phyloP scores from a whole-genome alignment of 2,329 filamentous ascomycete genomes.

The Uncinocarpus reesii region DNA sequence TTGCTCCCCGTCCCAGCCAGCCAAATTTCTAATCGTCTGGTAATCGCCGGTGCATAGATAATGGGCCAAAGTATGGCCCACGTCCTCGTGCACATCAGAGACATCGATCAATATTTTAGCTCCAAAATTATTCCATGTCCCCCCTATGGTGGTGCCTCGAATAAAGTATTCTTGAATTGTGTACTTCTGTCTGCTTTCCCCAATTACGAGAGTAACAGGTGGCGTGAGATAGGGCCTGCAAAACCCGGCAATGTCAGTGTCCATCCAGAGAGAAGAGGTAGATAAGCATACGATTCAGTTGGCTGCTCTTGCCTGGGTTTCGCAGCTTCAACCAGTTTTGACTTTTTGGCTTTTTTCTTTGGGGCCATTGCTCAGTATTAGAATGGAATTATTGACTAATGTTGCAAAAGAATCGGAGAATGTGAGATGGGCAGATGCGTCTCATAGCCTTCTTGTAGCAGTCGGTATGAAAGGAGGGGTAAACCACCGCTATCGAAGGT shows the following conservation, averaged over 20 bases:
- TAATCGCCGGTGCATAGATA: constrained; percentile 12
- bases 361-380: background rate
- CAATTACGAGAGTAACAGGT: background rate
- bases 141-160: background rate
- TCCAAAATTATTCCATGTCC: no score
- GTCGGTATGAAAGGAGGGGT: background rate
- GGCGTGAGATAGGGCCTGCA: constrained; percentile 10
- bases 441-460: background rate
- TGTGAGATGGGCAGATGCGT: background rate
- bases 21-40: background rate
- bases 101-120: background rate
- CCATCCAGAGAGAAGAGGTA: background rate
- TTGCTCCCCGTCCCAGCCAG: background rate
- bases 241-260: background rate
- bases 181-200: background rate
- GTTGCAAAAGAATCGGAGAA: background rate
- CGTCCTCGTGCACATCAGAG: constrained; percentile 4
- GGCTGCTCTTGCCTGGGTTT: no score
- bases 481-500: background rate
- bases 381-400: no score
- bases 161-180: background rate
- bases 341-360: background rate
- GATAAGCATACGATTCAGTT: background rate
- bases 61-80: constrained; percentile 11
- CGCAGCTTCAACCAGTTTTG: no score